Evolutionary conservation across 129 eudicot genomes (phyloP).

Genomic region (Pseudognaphalium luteoalbum): DNA sequence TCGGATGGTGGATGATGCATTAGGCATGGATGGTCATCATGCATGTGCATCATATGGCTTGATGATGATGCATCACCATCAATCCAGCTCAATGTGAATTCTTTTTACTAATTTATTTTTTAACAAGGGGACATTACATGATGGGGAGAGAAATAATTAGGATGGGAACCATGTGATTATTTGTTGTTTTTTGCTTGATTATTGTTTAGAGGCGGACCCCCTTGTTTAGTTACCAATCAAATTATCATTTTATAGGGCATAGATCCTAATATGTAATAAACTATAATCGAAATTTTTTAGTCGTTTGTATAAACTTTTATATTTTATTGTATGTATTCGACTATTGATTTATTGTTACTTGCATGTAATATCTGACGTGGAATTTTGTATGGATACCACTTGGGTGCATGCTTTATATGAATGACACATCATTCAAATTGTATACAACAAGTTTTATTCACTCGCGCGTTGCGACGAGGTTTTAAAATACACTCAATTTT

Average conservation of each 20-base stretch:
- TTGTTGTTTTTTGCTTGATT: background rate
- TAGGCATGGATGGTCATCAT: slow-evolving; percentile 44
- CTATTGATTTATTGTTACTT: no score
- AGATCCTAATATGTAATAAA: no score
- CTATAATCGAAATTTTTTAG: no score
- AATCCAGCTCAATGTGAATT: slow-evolving; percentile 19
- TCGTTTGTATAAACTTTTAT: no score
- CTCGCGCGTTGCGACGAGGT: no score
- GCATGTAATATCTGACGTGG: background rate
- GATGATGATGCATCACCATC: slow-evolving; percentile 15
- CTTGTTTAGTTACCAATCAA: background rate
- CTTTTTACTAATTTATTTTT: background rate
- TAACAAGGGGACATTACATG: background rate
- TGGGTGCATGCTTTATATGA: no score
- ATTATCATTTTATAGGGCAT: no score
- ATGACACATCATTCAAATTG: no score
- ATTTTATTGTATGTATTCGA: background rate
- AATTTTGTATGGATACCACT: no score
- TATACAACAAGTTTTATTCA: no score
- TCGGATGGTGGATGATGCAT: slow-evolving; percentile 37
- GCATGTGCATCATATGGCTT: slow-evolving; percentile 39
- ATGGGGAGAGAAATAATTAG: background rate
- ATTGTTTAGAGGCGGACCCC: background rate
- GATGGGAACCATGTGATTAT: slow-evolving; percentile 5
- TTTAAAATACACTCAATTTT: no score